These are phyloP conservation scores for Arbutus unedo DNA, from an alignment of 148 eudicot species.

Conservation along the genomic window DNA sequence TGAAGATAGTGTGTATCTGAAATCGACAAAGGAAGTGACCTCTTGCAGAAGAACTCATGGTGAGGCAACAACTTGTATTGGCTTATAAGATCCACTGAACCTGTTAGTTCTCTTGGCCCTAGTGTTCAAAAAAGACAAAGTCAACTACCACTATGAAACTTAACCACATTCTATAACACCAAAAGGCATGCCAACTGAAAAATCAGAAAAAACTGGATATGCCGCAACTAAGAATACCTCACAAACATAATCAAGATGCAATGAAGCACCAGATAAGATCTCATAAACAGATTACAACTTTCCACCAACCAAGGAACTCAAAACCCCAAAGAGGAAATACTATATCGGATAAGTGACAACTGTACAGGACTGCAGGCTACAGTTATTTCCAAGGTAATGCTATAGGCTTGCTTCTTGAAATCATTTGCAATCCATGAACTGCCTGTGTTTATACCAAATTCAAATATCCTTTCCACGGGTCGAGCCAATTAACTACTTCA, in stretches of 20 bases:
- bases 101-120: constrained; percentile 97
- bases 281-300: background rate
- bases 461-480: background rate
- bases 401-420: background rate
- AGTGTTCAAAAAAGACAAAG: constrained; percentile 18
- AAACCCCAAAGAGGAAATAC: background rate
- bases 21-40: constrained; percentile 80
- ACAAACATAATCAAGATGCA: background rate
- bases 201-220: background rate
- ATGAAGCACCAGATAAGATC: background rate
- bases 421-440: background rate
- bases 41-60: constrained; percentile 94
- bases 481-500: background rate
- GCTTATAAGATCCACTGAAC: constrained; percentile 86
- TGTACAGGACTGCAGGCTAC: background rate
- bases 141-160: background rate
- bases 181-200: background rate
- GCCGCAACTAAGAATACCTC: background rate
- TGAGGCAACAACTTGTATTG: constrained; percentile 86
- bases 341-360: background rate
- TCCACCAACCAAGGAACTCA: background rate
- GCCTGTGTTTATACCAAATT: background rate
- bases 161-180: background rate
- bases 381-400: background rate
- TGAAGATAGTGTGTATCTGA: constrained; percentile 91